Percentiles rank a stretch among this genome's conserved stretches.
phyloP scores from a whole-genome alignment of 495 filamentous ascomycete genomes.

The Aspergillus egyptiacus region DNA sequence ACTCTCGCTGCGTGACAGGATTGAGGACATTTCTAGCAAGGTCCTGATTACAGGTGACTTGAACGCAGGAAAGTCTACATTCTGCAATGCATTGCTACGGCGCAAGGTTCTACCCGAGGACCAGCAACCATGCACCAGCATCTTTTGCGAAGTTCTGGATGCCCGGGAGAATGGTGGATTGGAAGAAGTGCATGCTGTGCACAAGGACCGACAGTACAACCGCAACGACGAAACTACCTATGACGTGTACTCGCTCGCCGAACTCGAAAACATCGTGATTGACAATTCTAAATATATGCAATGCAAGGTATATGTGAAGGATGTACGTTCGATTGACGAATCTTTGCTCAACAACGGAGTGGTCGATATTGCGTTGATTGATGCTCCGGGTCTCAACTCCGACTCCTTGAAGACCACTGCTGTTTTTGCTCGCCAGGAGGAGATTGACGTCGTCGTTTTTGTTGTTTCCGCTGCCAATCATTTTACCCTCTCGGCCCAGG shows the following conservation, averaged over 20 bases:
- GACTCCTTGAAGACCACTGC: constrained; percentile 96
- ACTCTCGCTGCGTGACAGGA: constrained; percentile 76
- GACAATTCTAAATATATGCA: constrained; percentile 84
- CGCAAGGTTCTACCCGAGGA: constrained; percentile 93
- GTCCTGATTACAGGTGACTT: constrained; percentile 95
- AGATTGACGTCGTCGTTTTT: constrained; percentile 98
- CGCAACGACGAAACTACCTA: constrained; percentile 92
- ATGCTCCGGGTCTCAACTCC: constrained; percentile 90
- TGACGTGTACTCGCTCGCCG: constrained; percentile 67
- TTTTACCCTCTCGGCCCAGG: constrained; percentile 91
- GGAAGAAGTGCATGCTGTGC: constrained; percentile 94
- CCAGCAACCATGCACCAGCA: constrained; percentile 97
- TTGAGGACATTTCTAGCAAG: constrained; percentile 96
- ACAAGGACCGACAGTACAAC: constrained; percentile 71
- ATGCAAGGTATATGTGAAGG: constrained; percentile 95
- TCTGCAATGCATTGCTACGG: constrained; percentile 91
- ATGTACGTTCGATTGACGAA: constrained; percentile 84
- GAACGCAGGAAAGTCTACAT: constrained; percentile 97
- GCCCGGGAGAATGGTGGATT: constrained; percentile 80
- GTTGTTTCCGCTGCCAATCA: constrained; percentile 97
- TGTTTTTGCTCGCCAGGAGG: constrained; percentile 92
- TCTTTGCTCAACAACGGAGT: constrained; percentile 95
- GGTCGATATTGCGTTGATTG: constrained; percentile 95
- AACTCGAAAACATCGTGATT: constrained; percentile 82
- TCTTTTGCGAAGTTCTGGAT: constrained; percentile 96